Evolutionary conservation across 1,284 basidiomycete genomes (phyloP).

Genomic region (Boletus sp.): DNA sequence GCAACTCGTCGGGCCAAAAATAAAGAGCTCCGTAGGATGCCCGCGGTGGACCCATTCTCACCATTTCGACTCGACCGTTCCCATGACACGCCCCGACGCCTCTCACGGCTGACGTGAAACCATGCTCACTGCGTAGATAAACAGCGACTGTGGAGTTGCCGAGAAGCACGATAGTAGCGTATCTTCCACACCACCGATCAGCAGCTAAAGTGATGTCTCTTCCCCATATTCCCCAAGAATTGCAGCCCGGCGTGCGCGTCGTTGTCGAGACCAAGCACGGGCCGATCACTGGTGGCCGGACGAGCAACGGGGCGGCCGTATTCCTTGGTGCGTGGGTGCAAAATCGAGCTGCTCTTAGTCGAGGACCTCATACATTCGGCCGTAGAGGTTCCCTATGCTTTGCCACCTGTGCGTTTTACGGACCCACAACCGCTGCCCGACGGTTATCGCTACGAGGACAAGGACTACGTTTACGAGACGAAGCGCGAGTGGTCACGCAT

Average conservation of each 20-base stretch:
- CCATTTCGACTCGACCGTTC: not conserved
- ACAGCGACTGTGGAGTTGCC: not conserved
- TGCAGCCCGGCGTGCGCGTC: conserved; percentile 44
- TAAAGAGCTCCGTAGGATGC: not conserved
- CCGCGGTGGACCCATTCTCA: not conserved
- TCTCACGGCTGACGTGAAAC: conserved; percentile 8
- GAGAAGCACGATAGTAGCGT: not conserved
- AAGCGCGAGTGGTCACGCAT: conserved; percentile 41
- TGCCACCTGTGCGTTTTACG: conserved; percentile 49
- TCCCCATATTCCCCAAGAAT: conserved; percentile 48
- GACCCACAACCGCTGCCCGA: conserved; percentile 43
- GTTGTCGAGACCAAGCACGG: conserved; percentile 49
- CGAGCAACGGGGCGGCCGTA: conserved; percentile 53
- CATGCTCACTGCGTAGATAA: conserved; percentile 13
- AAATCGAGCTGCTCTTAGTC: not conserved
- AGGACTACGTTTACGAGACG: conserved; percentile 59
- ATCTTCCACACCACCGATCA: not conserved
- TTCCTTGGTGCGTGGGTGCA: conserved; percentile 52
- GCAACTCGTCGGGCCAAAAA: not conserved
- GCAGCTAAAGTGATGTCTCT: conserved; percentile 3
- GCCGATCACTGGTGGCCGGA: conserved; percentile 51
- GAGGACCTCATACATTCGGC: not conserved
- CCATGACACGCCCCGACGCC: conserved; percentile 5
- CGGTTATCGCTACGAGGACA: conserved; percentile 51
- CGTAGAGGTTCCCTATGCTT: conserved; percentile 65